Evolutionary conservation across 192 early-diverging fungal genomes (phyloP).

Genomic region (Entomortierella chlamydospora): DNA sequence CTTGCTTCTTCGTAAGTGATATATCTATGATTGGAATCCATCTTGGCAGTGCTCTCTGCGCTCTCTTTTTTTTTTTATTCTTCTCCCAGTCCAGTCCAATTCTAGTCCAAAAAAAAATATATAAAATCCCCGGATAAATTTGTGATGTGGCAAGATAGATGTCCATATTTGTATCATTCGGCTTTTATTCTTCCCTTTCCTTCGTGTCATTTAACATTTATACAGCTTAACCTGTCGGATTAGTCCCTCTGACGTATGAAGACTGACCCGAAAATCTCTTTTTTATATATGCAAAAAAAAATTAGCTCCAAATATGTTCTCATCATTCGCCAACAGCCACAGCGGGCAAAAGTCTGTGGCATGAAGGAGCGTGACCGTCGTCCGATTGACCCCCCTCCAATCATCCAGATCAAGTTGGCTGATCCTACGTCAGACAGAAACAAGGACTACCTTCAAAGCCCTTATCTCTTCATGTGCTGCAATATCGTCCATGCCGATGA

Average conservation of each 20-base stretch:
- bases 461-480: conserved; percentile 96
- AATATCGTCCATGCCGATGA: conserved; percentile 80
- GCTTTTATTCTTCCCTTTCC: not conserved
- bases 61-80: not conserved
- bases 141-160: not conserved
- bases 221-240: not conserved
- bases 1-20: conserved; percentile 31
- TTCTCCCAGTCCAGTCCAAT: too few relatives aligned
- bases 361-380: conserved; percentile 89
- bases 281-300: conserved; percentile 2
- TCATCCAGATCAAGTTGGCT: conserved; percentile 67
- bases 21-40: not conserved
- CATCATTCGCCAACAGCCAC: conserved; percentile 86
- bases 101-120: too few relatives aligned
- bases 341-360: conserved; percentile 89
- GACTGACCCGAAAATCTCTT: not conserved
- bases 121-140: conserved; percentile 15
- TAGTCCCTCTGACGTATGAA: not conserved
- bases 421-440: conserved; percentile 47
- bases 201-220: too few relatives aligned
- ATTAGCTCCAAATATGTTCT: conserved; percentile 63
- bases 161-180: not conserved
- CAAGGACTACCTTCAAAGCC: conserved; percentile 70
- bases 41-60: not conserved
- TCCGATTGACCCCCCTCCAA: conserved; percentile 83